Base-by-base conservation (phyloP, 805 yeast species). In the Clavispora carvajalis region DNA sequence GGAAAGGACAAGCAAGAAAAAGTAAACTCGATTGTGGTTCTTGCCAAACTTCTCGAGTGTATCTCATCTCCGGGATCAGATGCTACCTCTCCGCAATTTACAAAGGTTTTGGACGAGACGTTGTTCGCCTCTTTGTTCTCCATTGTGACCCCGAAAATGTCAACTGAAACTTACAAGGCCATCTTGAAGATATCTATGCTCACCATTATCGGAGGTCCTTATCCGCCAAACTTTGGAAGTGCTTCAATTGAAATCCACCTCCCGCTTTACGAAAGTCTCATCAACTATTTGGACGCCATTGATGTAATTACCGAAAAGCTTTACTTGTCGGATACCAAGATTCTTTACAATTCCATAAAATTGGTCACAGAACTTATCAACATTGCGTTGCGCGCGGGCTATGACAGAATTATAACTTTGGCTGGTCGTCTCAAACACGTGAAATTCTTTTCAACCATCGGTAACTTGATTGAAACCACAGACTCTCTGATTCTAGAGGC, bases 11-110 rank as follows among this genome's bases (percentile, higher is more conserved):
- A 71, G 40, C 69, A 71, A 36, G 82, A 76, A 42, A 68, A 70
- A 46, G 69, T 73, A 36, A 77, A 74, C 54, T 67, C 77, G 2
- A 71, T 79, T 8, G 73, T 74, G 1, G 77, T 78, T 4, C 57
- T 80, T 22, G 75, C 81, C 23, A 76, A 71, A 46, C 60, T 76
- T 21, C 57, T 78, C 33, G 80, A 76, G 33, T 65, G 65, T 38
- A 51, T 66, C 9, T 40, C 51, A 3, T 25, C 45, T 8, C 49
- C 58, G 8, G 59, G 63, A n/a, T 59, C 63, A 17, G 68, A 73
- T 6, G 74, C 77, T 4, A 55, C 56, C 16, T 58, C 62, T 15
- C 59, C 66, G 22, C 63, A 57, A 6, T 62, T 67, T 43, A 43
- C 57, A 17, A 41, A 50, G 8, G 49, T 67, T 10, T 62, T 74